Conservation (phyloP, 73 alveolate species). For the Diophrys sp. region DNA sequence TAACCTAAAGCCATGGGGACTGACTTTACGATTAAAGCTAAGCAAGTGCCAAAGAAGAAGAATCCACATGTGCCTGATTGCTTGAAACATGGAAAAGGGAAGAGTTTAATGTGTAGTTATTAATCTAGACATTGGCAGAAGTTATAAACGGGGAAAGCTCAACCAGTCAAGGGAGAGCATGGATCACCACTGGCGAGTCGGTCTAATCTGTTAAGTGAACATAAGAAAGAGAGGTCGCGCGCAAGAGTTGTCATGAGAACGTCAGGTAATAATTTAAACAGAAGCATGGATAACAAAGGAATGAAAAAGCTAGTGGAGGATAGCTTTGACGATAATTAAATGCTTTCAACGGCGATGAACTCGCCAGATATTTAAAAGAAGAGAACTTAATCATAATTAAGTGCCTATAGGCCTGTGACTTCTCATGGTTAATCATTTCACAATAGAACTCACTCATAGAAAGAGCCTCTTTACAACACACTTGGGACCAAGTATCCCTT, state of each 20-base stretch:
- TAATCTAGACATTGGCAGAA: not conserved
- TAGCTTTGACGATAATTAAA: not conserved
- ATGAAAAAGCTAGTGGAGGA: not conserved
- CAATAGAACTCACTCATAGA: too few species aligned
- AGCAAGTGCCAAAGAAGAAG: not conserved
- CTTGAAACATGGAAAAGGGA: not conserved
- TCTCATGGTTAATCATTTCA: too few species aligned
- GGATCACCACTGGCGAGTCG: too few species aligned
- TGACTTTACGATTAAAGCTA: not conserved
- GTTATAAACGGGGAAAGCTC: too few species aligned
- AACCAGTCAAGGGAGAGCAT: too few species aligned
- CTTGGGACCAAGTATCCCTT: not conserved
- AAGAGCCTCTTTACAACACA: not conserved
- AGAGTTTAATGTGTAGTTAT: not conserved
- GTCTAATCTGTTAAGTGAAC: too few species aligned
- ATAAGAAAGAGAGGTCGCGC: too few species aligned
- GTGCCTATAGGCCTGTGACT: too few species aligned
- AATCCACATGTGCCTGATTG: not conserved
- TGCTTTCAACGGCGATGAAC: not conserved
- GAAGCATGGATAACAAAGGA: not conserved
- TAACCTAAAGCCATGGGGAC: not conserved
- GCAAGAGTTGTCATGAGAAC: too few species aligned
- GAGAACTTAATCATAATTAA: too few species aligned
- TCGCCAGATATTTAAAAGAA: not conserved
- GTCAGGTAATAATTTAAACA: not conserved